phyloP scores from a whole-genome alignment of 495 filamentous ascomycete genomes.

The Daldinia bambusicola region DNA sequence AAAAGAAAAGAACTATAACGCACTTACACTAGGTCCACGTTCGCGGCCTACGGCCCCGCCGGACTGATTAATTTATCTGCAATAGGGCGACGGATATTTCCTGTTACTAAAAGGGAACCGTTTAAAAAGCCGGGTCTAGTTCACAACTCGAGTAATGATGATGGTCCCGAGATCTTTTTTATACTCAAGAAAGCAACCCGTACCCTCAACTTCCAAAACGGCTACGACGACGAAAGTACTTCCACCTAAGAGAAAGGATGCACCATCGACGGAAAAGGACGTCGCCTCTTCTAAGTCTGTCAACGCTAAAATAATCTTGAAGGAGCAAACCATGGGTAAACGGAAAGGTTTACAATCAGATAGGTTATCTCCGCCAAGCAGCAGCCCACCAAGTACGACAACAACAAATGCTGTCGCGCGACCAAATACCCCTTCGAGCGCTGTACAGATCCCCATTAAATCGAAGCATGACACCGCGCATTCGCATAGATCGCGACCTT shows the following conservation, averaged over 20 bases:
- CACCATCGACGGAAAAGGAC: slow-evolving; percentile 32
- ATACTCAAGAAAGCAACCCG: slow-evolving; percentile 39
- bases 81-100: slow-evolving; percentile 46
- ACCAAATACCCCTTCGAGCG: slow-evolving; percentile 54
- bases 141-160: slow-evolving; percentile 44
- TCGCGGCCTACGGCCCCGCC: slow-evolving; percentile 26
- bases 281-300: slow-evolving; percentile 24
- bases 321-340: slow-evolving; percentile 45
- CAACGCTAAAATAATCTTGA: slow-evolving; percentile 28
- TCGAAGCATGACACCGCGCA: slow-evolving; percentile 48
- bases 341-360: slow-evolving; percentile 41
- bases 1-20: slow-evolving; percentile 4
- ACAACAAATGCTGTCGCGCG: slow-evolving; percentile 45
- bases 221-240: slow-evolving; percentile 19
- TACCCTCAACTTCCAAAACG: slow-evolving; percentile 25
- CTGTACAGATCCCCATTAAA: slow-evolving; percentile 58
- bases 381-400: slow-evolving; percentile 49
- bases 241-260: slow-evolving; percentile 48
- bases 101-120: slow-evolving; percentile 47
- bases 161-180: slow-evolving; percentile 55
- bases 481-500: slow-evolving; percentile 29
- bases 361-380: slow-evolving; percentile 37
- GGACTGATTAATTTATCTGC: slow-evolving; percentile 30
- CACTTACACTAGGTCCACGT: slow-evolving; percentile 27
- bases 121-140: slow-evolving; percentile 42